Evolutionary conservation across 2,329 filamentous ascomycete genomes (phyloP), one percentile per base, ranked within the genome.

Genomic region (Epichloe gansuensis): DNA sequence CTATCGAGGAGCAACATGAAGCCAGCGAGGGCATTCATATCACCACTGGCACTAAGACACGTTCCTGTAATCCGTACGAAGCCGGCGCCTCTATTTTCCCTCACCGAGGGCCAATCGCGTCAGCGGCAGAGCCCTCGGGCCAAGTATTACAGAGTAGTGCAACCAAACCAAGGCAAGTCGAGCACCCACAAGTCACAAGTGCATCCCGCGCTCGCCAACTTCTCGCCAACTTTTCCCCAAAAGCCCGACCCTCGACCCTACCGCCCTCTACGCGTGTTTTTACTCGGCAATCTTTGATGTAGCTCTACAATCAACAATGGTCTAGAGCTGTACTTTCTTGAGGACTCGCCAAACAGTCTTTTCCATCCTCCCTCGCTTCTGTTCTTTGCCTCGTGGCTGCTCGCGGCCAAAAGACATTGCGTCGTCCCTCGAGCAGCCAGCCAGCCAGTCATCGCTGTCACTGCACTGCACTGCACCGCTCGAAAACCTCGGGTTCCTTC

Each of bases 221-320:
- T 41, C 48, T 50, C 39, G 38, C 41, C 21, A 28, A 23, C 28
- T 28, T 41, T 34, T 21, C 12, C n/a, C 34, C 42, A 21, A 35
- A 13, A 13, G 17, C 41, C 31, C 49, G 42, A 51, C 42, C 17
- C 25, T 51, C 44, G 43, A 48, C 45, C 44, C 17, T 34, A 28
- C 38, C 51, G 38, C 45, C 51, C 21, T 35, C 31, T 8, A 44
- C 45, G 51, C 46, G 46, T 52, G 38, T 45, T 45, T 39, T 45
- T 47, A 44, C 35, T 13, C 46, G 41, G 38, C 42, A 50, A 28
- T 50, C 31, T 50, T 52, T 54, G 34, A 52, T 52, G 50, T 52
- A 52, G 46, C 37, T 35, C 41, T 52, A 54, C 21, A 50, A 52
- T 52, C 41, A 49, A 54, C 21, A 50, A 54, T 52, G 53, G 25